phyloP scores from a whole-genome alignment of 768 basidiomycete species.

The Sporobolomyces phaffii region DNA sequence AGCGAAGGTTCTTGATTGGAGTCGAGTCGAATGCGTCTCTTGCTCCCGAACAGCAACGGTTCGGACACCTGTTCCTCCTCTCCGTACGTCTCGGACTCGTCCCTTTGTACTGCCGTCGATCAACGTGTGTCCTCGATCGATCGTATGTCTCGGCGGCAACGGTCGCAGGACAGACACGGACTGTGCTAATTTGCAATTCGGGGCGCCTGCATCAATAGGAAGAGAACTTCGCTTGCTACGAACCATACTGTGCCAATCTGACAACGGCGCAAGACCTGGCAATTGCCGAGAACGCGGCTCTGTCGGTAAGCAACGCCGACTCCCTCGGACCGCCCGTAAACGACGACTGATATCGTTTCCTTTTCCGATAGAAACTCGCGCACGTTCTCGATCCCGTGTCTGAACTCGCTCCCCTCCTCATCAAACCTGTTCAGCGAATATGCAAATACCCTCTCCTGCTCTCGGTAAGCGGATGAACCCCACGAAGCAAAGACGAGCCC shows the following conservation, averaged over 20 bases:
- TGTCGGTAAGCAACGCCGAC: slow-evolving; percentile 59
- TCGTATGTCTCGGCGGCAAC: too few species aligned
- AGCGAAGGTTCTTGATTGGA: slow-evolving; percentile 84
- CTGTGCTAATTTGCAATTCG: slow-evolving; percentile 15
- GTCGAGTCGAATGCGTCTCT: slow-evolving; percentile 78
- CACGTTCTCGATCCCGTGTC: slow-evolving; percentile 67
- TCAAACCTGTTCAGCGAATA: slow-evolving; percentile 96
- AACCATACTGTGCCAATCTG: slow-evolving; percentile 95
- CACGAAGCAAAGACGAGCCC: too few species aligned
- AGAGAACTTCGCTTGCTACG: slow-evolving; percentile 90
- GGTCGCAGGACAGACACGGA: not conserved
- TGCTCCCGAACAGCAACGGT: slow-evolving; percentile 75
- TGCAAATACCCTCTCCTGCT: slow-evolving; percentile 96
- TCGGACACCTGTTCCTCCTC: slow-evolving; percentile 78
- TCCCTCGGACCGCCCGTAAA: not conserved
- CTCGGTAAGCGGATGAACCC: slow-evolving; percentile 52
- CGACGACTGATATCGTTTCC: not conserved
- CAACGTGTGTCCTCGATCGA: too few species aligned
- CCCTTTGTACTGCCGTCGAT: not conserved
- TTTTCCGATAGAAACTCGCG: slow-evolving; percentile 24
- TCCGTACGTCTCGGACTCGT: slow-evolving; percentile 35
- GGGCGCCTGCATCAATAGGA: slow-evolving; percentile 60
- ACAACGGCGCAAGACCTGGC: slow-evolving; percentile 77
- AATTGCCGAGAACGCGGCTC: slow-evolving; percentile 75
- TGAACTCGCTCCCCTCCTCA: slow-evolving; percentile 91